Conservation (phyloP, 2,329 filamentous ascomycete genomes). For the Rachicladosporium sp. region DNA sequence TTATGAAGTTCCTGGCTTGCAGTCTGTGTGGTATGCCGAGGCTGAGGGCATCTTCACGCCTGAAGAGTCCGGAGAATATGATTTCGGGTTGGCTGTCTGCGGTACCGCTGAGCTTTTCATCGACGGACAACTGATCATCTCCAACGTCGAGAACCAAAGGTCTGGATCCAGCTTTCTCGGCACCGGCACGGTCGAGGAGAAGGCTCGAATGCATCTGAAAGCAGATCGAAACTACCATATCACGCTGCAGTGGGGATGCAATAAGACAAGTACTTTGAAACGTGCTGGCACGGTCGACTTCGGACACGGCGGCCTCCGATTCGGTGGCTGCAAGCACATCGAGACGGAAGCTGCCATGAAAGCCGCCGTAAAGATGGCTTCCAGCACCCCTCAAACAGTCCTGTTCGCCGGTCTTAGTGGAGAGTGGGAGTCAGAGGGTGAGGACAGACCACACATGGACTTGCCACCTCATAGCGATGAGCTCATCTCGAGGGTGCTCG, state of each 20-base stretch:
- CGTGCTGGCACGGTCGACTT: conserved; percentile 50
- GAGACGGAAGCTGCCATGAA: conserved; percentile 54
- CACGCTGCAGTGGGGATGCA: conserved; percentile 52
- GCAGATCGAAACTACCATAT: conserved; percentile 50
- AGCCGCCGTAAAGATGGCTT: conserved; percentile 55
- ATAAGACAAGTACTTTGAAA: conserved; percentile 52
- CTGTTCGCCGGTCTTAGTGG: conserved; percentile 65
- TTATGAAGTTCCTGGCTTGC: conserved; percentile 32
- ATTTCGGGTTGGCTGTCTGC: conserved; percentile 52
- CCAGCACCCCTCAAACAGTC: conserved; percentile 61
- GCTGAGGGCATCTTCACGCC: conserved; percentile 46
- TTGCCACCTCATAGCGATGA: conserved; percentile 50
- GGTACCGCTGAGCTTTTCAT: conserved; percentile 54
- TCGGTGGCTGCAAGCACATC: conserved; percentile 42
- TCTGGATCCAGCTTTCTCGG: conserved; percentile 55
- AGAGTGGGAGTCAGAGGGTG: conserved; percentile 64
- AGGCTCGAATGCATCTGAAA: conserved; percentile 44
- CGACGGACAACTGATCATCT: conserved; percentile 49
- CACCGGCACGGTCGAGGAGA: conserved; percentile 50
- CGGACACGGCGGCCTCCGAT: conserved; percentile 49
- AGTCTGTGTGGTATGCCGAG: conserved; percentile 28
- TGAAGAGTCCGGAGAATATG: conserved; percentile 48
- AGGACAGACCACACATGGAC: conserved; percentile 49
- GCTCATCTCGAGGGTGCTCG: conserved; percentile 52
- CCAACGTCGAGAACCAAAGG: conserved; percentile 48